phyloP scores from a whole-genome alignment of 2,329 filamentous ascomycete species.

The Fusarium pininemorale region DNA sequence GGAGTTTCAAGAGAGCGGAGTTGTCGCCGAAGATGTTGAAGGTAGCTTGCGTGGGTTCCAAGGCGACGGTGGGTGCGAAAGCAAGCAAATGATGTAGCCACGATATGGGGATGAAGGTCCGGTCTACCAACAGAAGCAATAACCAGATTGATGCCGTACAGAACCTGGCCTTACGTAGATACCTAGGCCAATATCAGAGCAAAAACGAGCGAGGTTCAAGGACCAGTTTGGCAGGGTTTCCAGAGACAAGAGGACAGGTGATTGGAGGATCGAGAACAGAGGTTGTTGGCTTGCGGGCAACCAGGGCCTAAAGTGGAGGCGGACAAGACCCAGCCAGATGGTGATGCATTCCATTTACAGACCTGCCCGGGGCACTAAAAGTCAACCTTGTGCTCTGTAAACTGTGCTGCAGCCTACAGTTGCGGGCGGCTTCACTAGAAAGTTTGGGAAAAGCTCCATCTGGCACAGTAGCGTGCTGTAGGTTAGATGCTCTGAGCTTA shows the following conservation, averaged over 20 bases:
- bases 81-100: conserved; percentile 6
- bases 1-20: conserved; percentile 32
- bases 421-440: background rate
- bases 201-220: conserved; percentile 41
- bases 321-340: conserved; percentile 18
- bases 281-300: conserved; percentile 29
- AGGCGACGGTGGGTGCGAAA: conserved; percentile 28
- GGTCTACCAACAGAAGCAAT: conserved; percentile 27
- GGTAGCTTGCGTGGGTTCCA: conserved; percentile 37
- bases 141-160: conserved; percentile 22
- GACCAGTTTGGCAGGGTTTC: conserved; percentile 38
- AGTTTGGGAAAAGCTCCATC: background rate
- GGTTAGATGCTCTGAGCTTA: background rate
- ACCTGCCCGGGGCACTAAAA: conserved; percentile 7
- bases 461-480: background rate
- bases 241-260: conserved; percentile 33
- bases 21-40: conserved; percentile 11
- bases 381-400: background rate
- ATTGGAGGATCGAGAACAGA: conserved; percentile 39
- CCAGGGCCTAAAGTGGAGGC: conserved; percentile 31
- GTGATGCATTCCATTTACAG: conserved; percentile 29
- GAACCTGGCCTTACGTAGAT: conserved; percentile 14
- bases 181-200: conserved; percentile 24
- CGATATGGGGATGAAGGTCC: background rate
- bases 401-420: conserved; percentile 14